phyloP scores from a whole-genome alignment of 1,284 basidiomycete genomes.

The Kalmanozyma brasiliensis region DNA sequence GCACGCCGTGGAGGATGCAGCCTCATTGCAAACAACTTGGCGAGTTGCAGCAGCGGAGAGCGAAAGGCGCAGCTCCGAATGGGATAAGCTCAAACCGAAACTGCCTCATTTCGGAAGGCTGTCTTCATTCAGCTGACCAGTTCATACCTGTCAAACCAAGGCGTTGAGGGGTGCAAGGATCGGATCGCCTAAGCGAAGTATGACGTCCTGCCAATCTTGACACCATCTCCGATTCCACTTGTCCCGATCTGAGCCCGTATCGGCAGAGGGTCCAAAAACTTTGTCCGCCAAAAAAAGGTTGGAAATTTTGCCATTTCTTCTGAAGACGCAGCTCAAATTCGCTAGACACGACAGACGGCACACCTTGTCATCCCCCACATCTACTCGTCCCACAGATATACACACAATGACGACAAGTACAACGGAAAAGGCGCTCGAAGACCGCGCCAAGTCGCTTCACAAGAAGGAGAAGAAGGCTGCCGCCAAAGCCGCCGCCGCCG shows the following conservation, averaged over 20 bases:
- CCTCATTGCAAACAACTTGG: too few relatives aligned
- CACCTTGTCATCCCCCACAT: slow-evolving; percentile 7
- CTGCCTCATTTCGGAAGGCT: too few relatives aligned
- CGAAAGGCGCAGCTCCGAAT: too few relatives aligned
- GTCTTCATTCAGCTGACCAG: background rate
- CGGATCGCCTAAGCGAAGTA: slow-evolving; percentile 37
- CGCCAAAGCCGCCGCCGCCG: slow-evolving; percentile 35
- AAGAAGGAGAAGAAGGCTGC: slow-evolving; percentile 66
- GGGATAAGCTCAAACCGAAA: too few relatives aligned
- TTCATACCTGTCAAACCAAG: too few relatives aligned
- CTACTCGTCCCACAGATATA: background rate
- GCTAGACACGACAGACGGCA: too few relatives aligned
- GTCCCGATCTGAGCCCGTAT: background rate
- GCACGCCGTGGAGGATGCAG: slow-evolving; percentile 4
- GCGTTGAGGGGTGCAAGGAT: slow-evolving; percentile 8
- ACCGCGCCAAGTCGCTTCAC: slow-evolving; percentile 48
- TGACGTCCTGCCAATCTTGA: slow-evolving; percentile 36
- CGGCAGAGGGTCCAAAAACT: slow-evolving; percentile 35
- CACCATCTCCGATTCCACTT: slow-evolving; percentile 24
- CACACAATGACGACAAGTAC: slow-evolving; percentile 29
- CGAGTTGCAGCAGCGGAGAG: too few relatives aligned
- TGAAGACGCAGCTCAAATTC: slow-evolving; percentile 2
- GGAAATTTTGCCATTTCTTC: slow-evolving; percentile 15
- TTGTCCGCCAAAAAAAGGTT: slow-evolving; percentile 12
- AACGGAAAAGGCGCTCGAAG: slow-evolving; percentile 49